Base-by-base conservation (phyloP, 345 rosid genomes). In the Melastoma malabathricum region DNA sequence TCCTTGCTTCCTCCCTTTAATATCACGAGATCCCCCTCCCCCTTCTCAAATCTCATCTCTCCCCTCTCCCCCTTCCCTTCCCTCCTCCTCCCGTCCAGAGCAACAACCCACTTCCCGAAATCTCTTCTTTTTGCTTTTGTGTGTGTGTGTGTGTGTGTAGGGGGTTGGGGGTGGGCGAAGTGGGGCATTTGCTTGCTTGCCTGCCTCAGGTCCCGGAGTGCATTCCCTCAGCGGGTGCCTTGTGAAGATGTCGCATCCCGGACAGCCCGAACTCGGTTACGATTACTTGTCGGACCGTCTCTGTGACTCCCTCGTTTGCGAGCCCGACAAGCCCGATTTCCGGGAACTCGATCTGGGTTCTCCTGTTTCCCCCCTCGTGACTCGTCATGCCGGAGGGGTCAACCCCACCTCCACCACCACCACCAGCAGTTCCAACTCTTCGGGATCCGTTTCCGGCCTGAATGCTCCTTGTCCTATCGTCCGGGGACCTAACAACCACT, bases 321-420 rank as follows among this genome's bases (percentile, higher is more conserved):
- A 72, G 55, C 44, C 52, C 62, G 74, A 89, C 78, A 90, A 90
- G 73, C 96, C 96, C 1, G 98, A 90, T 62, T 90, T 75, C 69
- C 66, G 74, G n/a, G 78, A 90, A 59, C 87, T 86, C 67, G 76
- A 86, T 79, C 89, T 80, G 43, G 89, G 72, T 46, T 90, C 97
- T 4, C 98, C 98, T 0, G 89, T 84, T 63, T 86, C 94, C 6
- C 89, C 96, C 4, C 63, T 86, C 60, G 58, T 58, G 55, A 59
- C 68, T 8, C 83, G 80, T n/a, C 70, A 39, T 55, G 46, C 72
- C 6, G 51, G 12, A n/a, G 18, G 54, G 46, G 48, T 50, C 48
- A 55, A 44, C 39, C 56, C 14, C 25, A 51, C 38, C 18, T 54
- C 45, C 59, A 10, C 31, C 60, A 34, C 66, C 41, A 51, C 78